These are phyloP conservation scores for Leishmania tarentolae DNA, from an alignment of 208 protist genomes.

Conservation along the genomic window DNA sequence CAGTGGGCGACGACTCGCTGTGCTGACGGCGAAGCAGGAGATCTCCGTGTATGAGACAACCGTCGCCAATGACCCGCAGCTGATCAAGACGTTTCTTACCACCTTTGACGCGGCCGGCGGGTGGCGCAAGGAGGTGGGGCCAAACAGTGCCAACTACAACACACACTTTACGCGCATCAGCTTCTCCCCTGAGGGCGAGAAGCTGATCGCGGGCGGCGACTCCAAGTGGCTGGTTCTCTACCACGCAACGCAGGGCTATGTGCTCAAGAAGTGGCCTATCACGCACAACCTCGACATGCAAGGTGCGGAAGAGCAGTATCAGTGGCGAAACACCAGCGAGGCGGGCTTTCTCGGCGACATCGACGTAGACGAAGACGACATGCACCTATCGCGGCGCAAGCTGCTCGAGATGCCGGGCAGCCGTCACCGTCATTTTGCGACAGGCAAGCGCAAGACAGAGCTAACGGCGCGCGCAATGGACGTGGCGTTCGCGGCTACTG, in stretches of 20 bases:
- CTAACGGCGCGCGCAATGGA: slow-evolving; percentile 80
- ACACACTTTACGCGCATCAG: slow-evolving; percentile 85
- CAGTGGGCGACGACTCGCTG: slow-evolving; percentile 83
- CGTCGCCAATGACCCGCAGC: slow-evolving; percentile 79
- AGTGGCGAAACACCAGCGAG: slow-evolving; percentile 85
- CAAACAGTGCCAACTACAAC: slow-evolving; percentile 82
- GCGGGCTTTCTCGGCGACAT: slow-evolving; percentile 87
- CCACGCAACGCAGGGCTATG: slow-evolving; percentile 87
- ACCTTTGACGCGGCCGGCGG: slow-evolving; percentile 84
- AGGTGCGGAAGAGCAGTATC: slow-evolving; percentile 90
- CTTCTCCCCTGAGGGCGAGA: slow-evolving; percentile 89
- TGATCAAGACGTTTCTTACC: slow-evolving; percentile 88
- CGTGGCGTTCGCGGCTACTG: slow-evolving; percentile 76
- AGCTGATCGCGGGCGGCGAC: slow-evolving; percentile 87
- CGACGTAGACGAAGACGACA: slow-evolving; percentile 82
- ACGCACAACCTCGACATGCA: slow-evolving; percentile 88
- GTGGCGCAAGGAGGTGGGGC: slow-evolving; percentile 83
- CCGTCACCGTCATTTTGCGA: slow-evolving; percentile 87
- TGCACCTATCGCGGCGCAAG: slow-evolving; percentile 77
- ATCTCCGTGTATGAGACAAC: slow-evolving; percentile 88
- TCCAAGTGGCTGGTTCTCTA: slow-evolving; percentile 91
- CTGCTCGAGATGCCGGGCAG: slow-evolving; percentile 91
- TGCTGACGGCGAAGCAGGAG: slow-evolving; percentile 85
- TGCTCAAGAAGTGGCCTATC: slow-evolving; percentile 91
- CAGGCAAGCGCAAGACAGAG: slow-evolving; percentile 89